Percentiles rank a stretch among this genome's conserved stretches.
Evolutionary conservation across 805 yeast species (phyloP).

Genomic region (Ogataea siamensis): DNA sequence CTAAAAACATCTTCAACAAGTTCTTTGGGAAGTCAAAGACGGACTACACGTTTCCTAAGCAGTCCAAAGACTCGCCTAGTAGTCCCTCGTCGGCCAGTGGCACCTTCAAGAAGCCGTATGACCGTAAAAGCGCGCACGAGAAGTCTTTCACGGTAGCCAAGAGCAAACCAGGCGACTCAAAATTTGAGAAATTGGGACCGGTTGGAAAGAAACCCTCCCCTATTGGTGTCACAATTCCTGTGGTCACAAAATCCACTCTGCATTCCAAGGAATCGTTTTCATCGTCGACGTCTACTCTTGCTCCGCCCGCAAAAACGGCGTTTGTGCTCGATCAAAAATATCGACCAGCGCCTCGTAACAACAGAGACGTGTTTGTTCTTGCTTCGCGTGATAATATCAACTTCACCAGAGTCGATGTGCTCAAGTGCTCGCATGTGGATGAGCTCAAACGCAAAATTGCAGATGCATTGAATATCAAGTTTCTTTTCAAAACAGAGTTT

Average conservation of each 20-base stretch:
- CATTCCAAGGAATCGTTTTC: conserved; percentile 17
- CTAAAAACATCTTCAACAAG: conserved; percentile 32
- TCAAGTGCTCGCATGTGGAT: conserved; percentile 28
- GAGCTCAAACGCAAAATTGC: conserved; percentile 42
- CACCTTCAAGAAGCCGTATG: conserved; percentile 12
- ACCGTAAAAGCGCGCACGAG: conserved; percentile 7
- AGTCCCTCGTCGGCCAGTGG: conserved; percentile 26
- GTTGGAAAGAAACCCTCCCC: conserved; percentile 36
- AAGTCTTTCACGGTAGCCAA: conserved; percentile 9
- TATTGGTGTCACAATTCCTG: conserved; percentile 35
- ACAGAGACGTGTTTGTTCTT: conserved; percentile 42
- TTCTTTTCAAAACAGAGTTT: conserved; percentile 22
- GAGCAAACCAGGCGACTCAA: conserved; percentile 15
- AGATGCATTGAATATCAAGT: conserved; percentile 32
- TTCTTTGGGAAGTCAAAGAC: conserved; percentile 30
- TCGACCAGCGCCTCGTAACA: conserved; percentile 36
- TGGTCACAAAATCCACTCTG: conserved; percentile 29
- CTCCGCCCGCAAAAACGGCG: conserved; percentile 3
- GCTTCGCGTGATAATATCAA: conserved; percentile 61
- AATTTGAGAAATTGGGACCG: conserved; percentile 35
- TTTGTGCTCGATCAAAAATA: conserved; percentile 35
- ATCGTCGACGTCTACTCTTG: conserved; percentile 7
- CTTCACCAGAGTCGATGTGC: conserved; percentile 50
- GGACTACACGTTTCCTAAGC: conserved; percentile 12
- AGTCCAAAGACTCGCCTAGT: conserved; percentile 26